A percentile compares a stretch with the other conserved stretches of the same genome.
Evolutionary conservation across 345 rosid genomes (phyloP).

Genomic region (Luvunga scandens): DNA sequence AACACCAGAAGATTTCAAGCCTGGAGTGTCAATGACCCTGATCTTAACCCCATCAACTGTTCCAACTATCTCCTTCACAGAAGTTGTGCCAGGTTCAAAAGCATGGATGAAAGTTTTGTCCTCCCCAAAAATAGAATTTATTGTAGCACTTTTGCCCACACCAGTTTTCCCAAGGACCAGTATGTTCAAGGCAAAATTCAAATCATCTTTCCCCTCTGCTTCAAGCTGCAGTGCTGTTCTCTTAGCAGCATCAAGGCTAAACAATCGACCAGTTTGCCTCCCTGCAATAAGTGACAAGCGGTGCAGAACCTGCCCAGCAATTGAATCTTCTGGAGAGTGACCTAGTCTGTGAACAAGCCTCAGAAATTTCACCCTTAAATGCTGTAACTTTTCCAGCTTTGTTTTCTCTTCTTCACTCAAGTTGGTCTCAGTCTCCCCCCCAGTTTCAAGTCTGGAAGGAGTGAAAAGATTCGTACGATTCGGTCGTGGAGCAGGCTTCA

Average conservation of each 20-base stretch:
- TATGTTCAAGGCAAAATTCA: constrained; percentile 67
- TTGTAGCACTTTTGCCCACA: constrained; percentile 93
- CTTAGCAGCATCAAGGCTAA: constrained; percentile 82
- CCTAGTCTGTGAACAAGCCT: constrained; percentile 85
- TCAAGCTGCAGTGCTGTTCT: constrained; percentile 70
- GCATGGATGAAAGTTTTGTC: constrained; percentile 65
- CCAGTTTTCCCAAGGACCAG: constrained; percentile 91
- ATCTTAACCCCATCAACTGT: constrained; percentile 66
- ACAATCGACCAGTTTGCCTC: constrained; percentile 61
- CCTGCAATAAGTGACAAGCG: constrained; percentile 77
- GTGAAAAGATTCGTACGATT: constrained; percentile 55
- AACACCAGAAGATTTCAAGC: constrained; percentile 73
- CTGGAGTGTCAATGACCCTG: constrained; percentile 75
- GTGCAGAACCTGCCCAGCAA: constrained; percentile 78
- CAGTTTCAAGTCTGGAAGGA: constrained; percentile 37
- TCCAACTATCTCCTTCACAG: constrained; percentile 68
- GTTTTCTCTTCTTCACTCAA: constrained; percentile 84
- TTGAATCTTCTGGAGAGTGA: constrained; percentile 73
- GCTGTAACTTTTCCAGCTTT: constrained; percentile 78
- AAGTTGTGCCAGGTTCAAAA: constrained; percentile 69
- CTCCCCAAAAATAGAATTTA: constrained; percentile 84
- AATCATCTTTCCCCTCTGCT: constrained; percentile 55
- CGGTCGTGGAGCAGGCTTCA: constrained; percentile 63
- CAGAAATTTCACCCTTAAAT: constrained; percentile 69
- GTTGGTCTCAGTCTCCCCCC: constrained; percentile 48